phyloP scores from a whole-genome alignment of 2,329 filamentous ascomycete genomes.

The Fusarium albosuccineum region DNA sequence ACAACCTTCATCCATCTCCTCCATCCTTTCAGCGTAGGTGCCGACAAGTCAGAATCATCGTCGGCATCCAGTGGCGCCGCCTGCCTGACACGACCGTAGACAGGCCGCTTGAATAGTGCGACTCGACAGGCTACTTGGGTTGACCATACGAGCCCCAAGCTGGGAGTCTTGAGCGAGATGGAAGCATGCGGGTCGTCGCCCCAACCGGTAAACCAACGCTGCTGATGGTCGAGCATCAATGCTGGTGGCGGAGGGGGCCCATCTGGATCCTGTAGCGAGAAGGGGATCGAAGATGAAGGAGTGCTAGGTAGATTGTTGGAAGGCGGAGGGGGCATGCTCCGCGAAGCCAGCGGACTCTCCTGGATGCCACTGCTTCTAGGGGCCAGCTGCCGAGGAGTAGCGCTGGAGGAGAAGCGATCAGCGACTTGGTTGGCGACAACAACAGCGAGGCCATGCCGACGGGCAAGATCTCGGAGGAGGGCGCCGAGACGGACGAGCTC shows the following conservation, averaged over 20 bases:
- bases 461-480: conserved; percentile 81
- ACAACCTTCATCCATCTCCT: conserved; percentile 88
- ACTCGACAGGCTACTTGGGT: conserved; percentile 89
- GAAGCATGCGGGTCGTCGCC: conserved; percentile 73
- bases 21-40: conserved; percentile 69
- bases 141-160: conserved; percentile 89
- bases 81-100: conserved; percentile 58
- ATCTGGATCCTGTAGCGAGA: conserved; percentile 46
- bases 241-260: conserved; percentile 60
- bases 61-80: conserved; percentile 52
- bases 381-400: conserved; percentile 36
- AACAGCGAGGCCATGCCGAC: conserved; percentile 80
- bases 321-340: conserved; percentile 54
- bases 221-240: conserved; percentile 86
- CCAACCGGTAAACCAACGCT: conserved; percentile 96
- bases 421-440: conserved; percentile 97
- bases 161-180: conserved; percentile 80
- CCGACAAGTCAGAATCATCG: conserved; percentile 58
- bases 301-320: conserved; percentile 49
- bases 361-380: conserved; percentile 50
- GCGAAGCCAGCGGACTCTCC: conserved; percentile 65
- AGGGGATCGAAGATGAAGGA: conserved; percentile 57
- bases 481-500: conserved; percentile 84
- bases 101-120: conserved; percentile 80
- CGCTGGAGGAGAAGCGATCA: conserved; percentile 75